Conservation (phyloP, 148 eudicot genomes). For the Arbutus unedo region DNA sequence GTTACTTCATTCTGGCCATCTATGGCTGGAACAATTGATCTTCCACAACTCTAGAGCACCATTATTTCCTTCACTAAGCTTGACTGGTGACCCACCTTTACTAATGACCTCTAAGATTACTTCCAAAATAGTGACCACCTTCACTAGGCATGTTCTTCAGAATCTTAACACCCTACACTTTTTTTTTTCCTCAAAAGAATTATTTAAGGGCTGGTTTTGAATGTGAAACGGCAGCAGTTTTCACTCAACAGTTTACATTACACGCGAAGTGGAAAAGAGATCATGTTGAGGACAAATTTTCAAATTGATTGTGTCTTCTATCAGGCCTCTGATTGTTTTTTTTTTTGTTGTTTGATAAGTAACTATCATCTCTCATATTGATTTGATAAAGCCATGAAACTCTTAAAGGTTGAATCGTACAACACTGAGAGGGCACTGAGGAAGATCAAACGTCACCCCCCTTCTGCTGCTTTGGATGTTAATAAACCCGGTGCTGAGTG, state of each 20-base stretch:
- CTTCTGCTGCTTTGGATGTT: conserved; percentile 32
- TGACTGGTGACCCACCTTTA: neutral
- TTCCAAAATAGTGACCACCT: neutral
- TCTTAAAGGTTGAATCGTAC: conserved; percentile 62
- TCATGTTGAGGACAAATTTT: neutral
- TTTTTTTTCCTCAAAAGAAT: neutral
- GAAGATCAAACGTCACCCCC: conserved; percentile 56
- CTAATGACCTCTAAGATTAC: neutral
- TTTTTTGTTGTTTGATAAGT: neutral
- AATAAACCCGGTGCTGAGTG: conserved; percentile 14
- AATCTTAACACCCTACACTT: too few species aligned
- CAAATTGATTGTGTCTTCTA: neutral
- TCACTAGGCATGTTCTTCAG: too few species aligned
- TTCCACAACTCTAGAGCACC: neutral
- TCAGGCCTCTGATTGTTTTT: neutral
- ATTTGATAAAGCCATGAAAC: neutral
- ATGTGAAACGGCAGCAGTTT: neutral
- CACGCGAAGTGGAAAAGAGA: neutral
- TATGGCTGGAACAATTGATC: neutral
- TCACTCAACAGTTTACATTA: neutral
- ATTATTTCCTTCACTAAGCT: neutral
- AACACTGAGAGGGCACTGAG: conserved; percentile 55
- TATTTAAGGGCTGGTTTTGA: neutral
- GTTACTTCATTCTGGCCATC: neutral
- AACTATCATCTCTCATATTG: neutral